Percentiles rank a stretch among this genome's conserved stretches.
These are phyloP conservation scores for Trichosporon sp. DNA, from an alignment of 1,284 basidiomycete species.

Conservation along the genomic window DNA sequence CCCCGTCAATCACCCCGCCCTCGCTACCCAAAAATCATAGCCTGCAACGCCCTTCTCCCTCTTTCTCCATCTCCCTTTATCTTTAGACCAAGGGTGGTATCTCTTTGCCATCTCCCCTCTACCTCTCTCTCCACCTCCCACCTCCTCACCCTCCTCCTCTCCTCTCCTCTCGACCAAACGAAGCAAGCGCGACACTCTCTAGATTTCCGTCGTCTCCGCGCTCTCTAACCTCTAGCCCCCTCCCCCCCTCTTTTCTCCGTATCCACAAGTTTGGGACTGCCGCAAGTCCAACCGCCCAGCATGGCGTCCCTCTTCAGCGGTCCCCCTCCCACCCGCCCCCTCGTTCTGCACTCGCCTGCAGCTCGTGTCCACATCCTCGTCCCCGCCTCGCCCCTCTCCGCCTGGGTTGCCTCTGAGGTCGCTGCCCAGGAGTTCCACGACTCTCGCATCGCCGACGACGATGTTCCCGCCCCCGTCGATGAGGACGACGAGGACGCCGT, in stretches of 20 bases:
- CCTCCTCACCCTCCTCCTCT: not conserved
- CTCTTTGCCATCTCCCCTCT: constrained; percentile 17
- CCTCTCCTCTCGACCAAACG: constrained; percentile 18
- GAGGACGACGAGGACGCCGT: constrained; percentile 49
- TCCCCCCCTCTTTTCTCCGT: constrained; percentile 16
- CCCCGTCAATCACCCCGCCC: constrained; percentile 7
- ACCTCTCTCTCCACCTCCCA: constrained; percentile 14
- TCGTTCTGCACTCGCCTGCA: constrained; percentile 55
- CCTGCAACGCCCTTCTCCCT: not conserved
- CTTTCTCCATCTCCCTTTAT: constrained; percentile 21
- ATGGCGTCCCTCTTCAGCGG: constrained; percentile 54
- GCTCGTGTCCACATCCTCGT: constrained; percentile 73
- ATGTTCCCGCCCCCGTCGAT: constrained; percentile 51
- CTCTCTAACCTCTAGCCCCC: constrained; percentile 13
- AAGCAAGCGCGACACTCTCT: constrained; percentile 1
- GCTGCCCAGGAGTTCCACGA: constrained; percentile 82
- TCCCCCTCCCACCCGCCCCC: constrained; percentile 53
- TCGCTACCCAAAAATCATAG: constrained; percentile 12
- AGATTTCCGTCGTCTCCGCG: constrained; percentile 16
- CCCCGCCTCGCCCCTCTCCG: constrained; percentile 69
- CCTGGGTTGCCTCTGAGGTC: constrained; percentile 84
- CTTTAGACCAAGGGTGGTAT: constrained; percentile 20
- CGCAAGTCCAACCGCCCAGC: constrained; percentile 36
- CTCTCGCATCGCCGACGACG: constrained; percentile 59
- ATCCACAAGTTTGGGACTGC: constrained; percentile 31